These are phyloP conservation scores for Globisporangium iwayamae DNA, from an alignment of 352 stramenopile species.

Conservation along the genomic window DNA sequence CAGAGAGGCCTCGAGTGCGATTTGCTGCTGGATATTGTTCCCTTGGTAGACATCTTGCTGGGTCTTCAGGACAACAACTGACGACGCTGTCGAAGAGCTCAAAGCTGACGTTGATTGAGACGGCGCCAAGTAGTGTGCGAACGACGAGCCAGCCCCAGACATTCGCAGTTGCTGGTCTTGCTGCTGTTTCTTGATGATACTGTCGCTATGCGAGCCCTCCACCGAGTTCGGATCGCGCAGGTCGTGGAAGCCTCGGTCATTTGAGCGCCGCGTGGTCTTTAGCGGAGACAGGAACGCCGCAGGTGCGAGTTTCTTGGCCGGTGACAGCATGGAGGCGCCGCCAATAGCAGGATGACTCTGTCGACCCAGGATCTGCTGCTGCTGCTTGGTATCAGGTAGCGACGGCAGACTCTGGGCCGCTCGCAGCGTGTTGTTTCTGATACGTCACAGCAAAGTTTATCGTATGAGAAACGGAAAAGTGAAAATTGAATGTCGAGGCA, in stretches of 20 bases:
- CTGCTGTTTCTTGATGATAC: neutral
- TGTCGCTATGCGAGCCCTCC: neutral
- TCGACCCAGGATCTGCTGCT: neutral
- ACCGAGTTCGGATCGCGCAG: constrained; percentile 1
- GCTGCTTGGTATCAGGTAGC: constrained; percentile 17
- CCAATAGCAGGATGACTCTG: neutral
- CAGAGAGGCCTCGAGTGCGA: constrained; percentile 6
- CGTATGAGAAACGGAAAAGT: neutral
- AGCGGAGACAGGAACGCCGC: constrained; percentile 30
- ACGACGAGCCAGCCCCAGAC: neutral
- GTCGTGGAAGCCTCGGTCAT: constrained; percentile 3
- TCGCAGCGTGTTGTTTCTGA: constrained; percentile 12
- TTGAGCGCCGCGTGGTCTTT: constrained; percentile 17
- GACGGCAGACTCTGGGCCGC: constrained; percentile 33
- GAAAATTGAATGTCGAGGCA: neutral
- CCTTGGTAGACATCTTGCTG: neutral
- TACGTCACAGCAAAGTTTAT: neutral
- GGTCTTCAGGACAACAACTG: neutral
- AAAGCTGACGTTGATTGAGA: neutral
- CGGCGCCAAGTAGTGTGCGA: neutral
- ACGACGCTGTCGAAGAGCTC: neutral
- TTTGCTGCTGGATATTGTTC: constrained; percentile 11
- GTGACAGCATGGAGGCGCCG: neutral
- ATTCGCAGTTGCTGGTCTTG: neutral
- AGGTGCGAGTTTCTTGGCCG: constrained; percentile 20